These are phyloP conservation scores for Physaria fendleri DNA, from an alignment of 345 rosid genomes.

Conservation along the genomic window DNA sequence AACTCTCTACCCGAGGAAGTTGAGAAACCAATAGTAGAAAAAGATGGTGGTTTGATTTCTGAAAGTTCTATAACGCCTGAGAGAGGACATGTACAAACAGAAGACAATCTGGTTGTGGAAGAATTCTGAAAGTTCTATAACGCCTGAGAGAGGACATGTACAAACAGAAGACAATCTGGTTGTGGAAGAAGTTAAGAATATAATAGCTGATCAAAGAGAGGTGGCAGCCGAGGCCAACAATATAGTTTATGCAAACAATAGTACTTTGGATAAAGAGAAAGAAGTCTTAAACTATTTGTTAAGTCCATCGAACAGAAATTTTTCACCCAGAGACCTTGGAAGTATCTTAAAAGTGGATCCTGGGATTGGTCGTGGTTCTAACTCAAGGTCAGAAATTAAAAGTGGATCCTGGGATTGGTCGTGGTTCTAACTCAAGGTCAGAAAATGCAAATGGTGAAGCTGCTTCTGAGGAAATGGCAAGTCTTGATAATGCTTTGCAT, in stretches of 20 bases:
- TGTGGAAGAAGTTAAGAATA: slow-evolving; percentile 59
- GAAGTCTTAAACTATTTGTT: slow-evolving; percentile 32
- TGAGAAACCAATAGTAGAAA: slow-evolving; percentile 40
- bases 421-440: slow-evolving; percentile 30
- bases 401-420: slow-evolving; percentile 42
- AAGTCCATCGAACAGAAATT: slow-evolving; percentile 31
- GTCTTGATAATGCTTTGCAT: slow-evolving; percentile 29
- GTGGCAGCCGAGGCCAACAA: slow-evolving; percentile 16
- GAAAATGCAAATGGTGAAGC: slow-evolving; percentile 42
- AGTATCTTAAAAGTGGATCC: slow-evolving; percentile 37
- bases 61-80: slow-evolving; percentile 32
- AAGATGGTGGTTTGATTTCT: slow-evolving; percentile 27
- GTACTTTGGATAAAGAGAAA: slow-evolving; percentile 24
- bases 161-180: slow-evolving; percentile 54
- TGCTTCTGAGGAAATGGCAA: slow-evolving; percentile 51
- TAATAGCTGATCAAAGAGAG: slow-evolving; percentile 38
- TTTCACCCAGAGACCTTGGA: slow-evolving; percentile 30
- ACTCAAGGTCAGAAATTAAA: slow-evolving; percentile 33
- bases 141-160: slow-evolving; percentile 35
- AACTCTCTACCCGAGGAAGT: slow-evolving; percentile 51
- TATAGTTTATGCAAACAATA: slow-evolving; percentile 21
- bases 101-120: slow-evolving; percentile 58
- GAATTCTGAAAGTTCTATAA: slow-evolving; percentile 29
- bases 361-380: slow-evolving; percentile 36
- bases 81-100: slow-evolving; percentile 37